Percentiles rank a stretch among this genome's conserved stretches.
Evolutionary conservation across 805 yeast species (phyloP).

Genomic region (Saccharomycopsis sp.): DNA sequence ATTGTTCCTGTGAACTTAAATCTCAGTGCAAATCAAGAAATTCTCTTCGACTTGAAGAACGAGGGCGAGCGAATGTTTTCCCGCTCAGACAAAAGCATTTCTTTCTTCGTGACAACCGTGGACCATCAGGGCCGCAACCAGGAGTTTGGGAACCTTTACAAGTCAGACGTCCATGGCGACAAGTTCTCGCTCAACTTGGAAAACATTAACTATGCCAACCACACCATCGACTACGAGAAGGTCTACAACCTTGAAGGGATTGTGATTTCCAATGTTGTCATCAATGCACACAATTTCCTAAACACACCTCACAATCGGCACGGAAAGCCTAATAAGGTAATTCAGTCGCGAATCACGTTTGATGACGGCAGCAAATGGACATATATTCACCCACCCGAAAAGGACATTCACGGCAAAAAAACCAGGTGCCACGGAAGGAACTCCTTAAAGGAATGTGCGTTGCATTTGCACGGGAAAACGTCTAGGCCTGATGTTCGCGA

Average conservation of each 20-base stretch:
- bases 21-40: not conserved
- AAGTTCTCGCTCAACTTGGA: conserved; percentile 61
- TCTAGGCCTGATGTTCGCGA: conserved; percentile 78
- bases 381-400: conserved; percentile 57
- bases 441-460: conserved; percentile 57
- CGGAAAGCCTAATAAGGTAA: conserved; percentile 41
- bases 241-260: conserved; percentile 83
- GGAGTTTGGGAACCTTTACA: conserved; percentile 73
- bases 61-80: not conserved
- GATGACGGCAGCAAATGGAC: conserved; percentile 91
- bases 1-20: not conserved
- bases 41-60: conserved; percentile 9
- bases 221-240: conserved; percentile 85
- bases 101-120: conserved; percentile 3
- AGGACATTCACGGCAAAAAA: conserved; percentile 52
- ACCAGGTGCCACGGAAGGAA: conserved; percentile 43
- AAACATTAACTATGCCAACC: conserved; percentile 64
- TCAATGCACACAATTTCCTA: conserved; percentile 34
- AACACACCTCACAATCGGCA: conserved; percentile 29
- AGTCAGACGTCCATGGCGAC: conserved; percentile 88
- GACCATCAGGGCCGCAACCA: conserved; percentile 26
- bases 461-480: conserved; percentile 84
- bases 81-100: not conserved
- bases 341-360: conserved; percentile 69
- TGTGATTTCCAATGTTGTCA: conserved; percentile 61